phyloP scores from a whole-genome alignment of 768 basidiomycete species.

The Podaxis pistillaris region DNA sequence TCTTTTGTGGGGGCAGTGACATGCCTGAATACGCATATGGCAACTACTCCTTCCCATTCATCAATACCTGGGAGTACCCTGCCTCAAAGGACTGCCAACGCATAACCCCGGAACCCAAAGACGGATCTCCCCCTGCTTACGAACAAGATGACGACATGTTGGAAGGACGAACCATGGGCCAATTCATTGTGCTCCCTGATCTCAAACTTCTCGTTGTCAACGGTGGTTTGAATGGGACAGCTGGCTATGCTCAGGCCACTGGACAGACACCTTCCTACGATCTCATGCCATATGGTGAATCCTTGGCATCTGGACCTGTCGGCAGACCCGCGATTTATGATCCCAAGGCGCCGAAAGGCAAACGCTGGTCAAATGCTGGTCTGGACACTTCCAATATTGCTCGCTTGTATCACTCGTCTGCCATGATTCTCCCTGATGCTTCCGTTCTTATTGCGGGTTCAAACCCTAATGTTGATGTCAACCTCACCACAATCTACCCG shows the following conservation, averaged over 20 bases:
- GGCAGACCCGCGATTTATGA: constrained; percentile 80
- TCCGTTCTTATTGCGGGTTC: constrained; percentile 89
- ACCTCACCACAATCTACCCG: constrained; percentile 55
- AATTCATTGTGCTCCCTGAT: constrained; percentile 82
- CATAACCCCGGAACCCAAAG: constrained; percentile 81
- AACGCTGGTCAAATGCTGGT: constrained; percentile 71
- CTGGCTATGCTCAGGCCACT: constrained; percentile 72
- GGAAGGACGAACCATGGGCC: constrained; percentile 84
- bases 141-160: constrained; percentile 75
- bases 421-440: constrained; percentile 87
- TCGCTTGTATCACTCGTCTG: constrained; percentile 89
- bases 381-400: constrained; percentile 63
- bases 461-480: constrained; percentile 89
- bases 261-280: constrained; percentile 40
- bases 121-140: constrained; percentile 60
- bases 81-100: constrained; percentile 75
- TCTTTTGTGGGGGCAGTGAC: constrained; percentile 90
- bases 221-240: constrained; percentile 83
- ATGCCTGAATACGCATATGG: constrained; percentile 78
- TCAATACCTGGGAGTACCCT: constrained; percentile 72
- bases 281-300: constrained; percentile 69
- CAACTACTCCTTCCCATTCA: constrained; percentile 69
- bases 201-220: constrained; percentile 77
- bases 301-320: constrained; percentile 78
- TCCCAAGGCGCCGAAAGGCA: constrained; percentile 67